These are phyloP conservation scores for Fraxinus albicans DNA, from an alignment of 305 asterid genomes.

Conservation along the genomic window DNA sequence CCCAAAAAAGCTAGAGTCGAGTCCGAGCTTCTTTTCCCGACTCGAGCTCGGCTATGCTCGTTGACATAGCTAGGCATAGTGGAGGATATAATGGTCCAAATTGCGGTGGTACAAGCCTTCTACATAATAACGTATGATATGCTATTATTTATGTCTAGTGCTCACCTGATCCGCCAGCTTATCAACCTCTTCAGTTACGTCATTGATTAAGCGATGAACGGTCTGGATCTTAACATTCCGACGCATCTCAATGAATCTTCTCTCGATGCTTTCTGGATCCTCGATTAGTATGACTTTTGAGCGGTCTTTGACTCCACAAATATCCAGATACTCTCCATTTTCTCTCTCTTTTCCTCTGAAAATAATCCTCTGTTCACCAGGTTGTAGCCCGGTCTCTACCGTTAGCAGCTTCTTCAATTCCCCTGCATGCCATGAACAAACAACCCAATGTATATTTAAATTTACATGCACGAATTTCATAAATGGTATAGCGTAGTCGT, in stretches of 20 bases:
- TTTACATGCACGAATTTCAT: background rate
- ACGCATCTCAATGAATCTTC: constrained; percentile 46
- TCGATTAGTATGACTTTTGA: constrained; percentile 55
- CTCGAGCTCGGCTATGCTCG: too few relatives aligned
- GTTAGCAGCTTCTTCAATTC: constrained; percentile 62
- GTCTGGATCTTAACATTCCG: constrained; percentile 57
- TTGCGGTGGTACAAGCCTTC: background rate
- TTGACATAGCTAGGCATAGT: too few relatives aligned
- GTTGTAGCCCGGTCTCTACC: constrained; percentile 56
- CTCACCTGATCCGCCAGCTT: constrained; percentile 61
- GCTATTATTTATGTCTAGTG: constrained; percentile 2
- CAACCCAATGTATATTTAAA: background rate
- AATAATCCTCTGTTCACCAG: constrained; percentile 55
- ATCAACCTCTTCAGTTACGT: constrained; percentile 46
- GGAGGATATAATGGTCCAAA: background rate
- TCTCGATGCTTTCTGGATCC: constrained; percentile 55
- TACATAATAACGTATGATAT: background rate
- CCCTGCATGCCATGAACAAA: constrained; percentile 28
- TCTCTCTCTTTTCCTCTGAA: constrained; percentile 63
- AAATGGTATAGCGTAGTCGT: background rate
- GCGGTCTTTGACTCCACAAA: constrained; percentile 59
- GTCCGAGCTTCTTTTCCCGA: too few relatives aligned
- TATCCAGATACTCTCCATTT: constrained; percentile 56
- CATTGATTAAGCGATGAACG: constrained; percentile 40
- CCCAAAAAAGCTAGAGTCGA: too few relatives aligned